Evolutionary conservation across 305 asterid genomes (phyloP).

Genomic region (Salvia sclarea): DNA sequence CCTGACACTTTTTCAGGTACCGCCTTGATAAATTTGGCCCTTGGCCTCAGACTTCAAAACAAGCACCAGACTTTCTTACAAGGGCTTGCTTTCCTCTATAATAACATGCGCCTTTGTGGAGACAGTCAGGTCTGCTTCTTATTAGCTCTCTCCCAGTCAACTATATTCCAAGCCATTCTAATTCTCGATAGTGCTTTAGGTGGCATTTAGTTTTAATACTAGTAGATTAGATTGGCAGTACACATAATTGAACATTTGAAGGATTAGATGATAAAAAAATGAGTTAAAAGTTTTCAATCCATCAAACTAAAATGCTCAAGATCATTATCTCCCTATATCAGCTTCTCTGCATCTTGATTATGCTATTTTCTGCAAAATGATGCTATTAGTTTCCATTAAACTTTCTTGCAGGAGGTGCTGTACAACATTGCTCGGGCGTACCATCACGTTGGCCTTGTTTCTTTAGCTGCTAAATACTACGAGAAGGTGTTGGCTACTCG

Average conservation of each 20-base stretch:
- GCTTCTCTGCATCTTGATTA: too few relatives aligned
- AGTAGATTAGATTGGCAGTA: too few relatives aligned
- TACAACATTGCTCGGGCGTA: conserved; percentile 83
- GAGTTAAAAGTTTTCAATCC: too few relatives aligned
- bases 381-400: not conserved
- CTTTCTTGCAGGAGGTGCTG: conserved; percentile 56
- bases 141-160: not conserved
- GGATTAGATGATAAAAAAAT: too few relatives aligned
- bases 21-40: conserved; percentile 78
- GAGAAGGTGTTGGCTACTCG: conserved; percentile 65
- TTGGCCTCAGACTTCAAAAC: conserved; percentile 76
- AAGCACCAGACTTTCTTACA: conserved; percentile 81
- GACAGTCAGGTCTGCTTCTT: conserved; percentile 56
- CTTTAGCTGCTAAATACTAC: conserved; percentile 67
- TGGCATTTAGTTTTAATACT: too few relatives aligned
- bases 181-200: not conserved
- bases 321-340: too few relatives aligned
- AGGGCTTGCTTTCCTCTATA: conserved; percentile 79
- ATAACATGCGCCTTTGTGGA: conserved; percentile 53
- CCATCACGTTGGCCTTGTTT: conserved; percentile 79
- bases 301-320: too few relatives aligned
- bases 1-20: conserved; percentile 46
- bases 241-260: too few relatives aligned
- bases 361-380: too few relatives aligned
- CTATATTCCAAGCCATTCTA: not conserved